Percentiles rank a stretch among this genome's conserved stretches.
Evolutionary conservation across 257 asterid genomes (phyloP).

Genomic region (Solanum commersonii): DNA sequence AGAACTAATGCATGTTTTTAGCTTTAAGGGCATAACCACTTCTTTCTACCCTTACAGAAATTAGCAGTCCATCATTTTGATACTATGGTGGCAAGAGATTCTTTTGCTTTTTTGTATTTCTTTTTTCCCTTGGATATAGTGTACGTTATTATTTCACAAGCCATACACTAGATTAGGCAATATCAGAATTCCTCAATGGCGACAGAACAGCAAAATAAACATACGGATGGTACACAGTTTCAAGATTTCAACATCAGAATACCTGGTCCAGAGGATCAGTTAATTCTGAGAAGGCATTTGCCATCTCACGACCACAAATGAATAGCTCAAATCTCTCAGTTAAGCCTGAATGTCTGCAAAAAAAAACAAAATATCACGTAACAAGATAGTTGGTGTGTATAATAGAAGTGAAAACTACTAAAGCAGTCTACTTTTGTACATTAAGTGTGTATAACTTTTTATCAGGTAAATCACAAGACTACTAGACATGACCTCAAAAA

Average conservation of each 20-base stretch:
- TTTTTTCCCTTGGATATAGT: neutral
- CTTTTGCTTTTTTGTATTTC: neutral
- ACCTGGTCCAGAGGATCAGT: slow-evolving; percentile 97
- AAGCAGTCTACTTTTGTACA: neutral
- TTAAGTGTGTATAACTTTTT: neutral
- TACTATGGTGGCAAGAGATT: neutral
- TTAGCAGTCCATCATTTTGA: neutral
- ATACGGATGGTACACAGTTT: neutral
- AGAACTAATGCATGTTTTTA: neutral
- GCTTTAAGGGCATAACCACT: neutral
- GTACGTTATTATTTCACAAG: neutral
- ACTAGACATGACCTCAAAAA: neutral
- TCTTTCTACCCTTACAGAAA: neutral
- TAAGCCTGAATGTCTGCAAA: slow-evolving; percentile 62
- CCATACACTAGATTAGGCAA: neutral
- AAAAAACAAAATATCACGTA: neutral
- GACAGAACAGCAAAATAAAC: neutral
- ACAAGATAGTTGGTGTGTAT: neutral
- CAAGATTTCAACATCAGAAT: neutral
- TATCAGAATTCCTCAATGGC: neutral
- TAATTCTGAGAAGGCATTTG: slow-evolving; percentile 86
- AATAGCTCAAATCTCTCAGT: slow-evolving; percentile 97
- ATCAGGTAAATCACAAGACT: neutral
- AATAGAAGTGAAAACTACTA: neutral
- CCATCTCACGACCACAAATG: slow-evolving; percentile 86